A percentile compares a stretch with the other conserved stretches of the same genome.
Conservation (phyloP, 2,329 filamentous ascomycete species). For the Trichophaea hybrida region DNA sequence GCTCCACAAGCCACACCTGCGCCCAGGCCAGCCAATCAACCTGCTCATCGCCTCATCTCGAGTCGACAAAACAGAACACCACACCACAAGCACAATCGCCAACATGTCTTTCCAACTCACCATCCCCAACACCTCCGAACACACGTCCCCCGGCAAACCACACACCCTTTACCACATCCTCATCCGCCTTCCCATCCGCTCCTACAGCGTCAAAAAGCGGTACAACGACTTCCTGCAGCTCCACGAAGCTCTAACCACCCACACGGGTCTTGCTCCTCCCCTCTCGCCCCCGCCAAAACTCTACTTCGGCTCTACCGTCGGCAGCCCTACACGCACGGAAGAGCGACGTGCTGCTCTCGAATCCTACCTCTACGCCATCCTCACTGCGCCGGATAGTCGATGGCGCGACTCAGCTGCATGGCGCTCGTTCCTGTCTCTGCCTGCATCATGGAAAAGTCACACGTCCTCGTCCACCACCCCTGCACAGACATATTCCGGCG, state of each 20-base stretch:
- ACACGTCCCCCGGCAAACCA: conserved; percentile 19
- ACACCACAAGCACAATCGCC: neutral
- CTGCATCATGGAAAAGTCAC: conserved; percentile 35
- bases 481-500: conserved; percentile 30
- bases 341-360: conserved; percentile 55
- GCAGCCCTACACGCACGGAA: conserved; percentile 54
- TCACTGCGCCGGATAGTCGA: conserved; percentile 55
- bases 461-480: conserved; percentile 32
- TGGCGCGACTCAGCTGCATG: conserved; percentile 63
- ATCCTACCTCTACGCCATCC: conserved; percentile 56
- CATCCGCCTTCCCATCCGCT: conserved; percentile 59
- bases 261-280: conserved; percentile 51
- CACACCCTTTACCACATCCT: conserved; percentile 26
- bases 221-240: conserved; percentile 66
- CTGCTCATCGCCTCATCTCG: neutral
- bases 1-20: neutral
- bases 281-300: conserved; percentile 55
- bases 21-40: neutral
- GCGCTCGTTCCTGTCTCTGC: conserved; percentile 59
- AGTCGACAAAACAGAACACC: neutral
- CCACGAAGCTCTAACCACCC: conserved; percentile 45
- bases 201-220: conserved; percentile 62
- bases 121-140: conserved; percentile 49
- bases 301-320: conserved; percentile 61
- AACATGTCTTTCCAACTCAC: conserved; percentile 47